Evolutionary conservation across 164 flowering plant species (phyloP).

Genomic region (Magnolia changhungtana): DNA sequence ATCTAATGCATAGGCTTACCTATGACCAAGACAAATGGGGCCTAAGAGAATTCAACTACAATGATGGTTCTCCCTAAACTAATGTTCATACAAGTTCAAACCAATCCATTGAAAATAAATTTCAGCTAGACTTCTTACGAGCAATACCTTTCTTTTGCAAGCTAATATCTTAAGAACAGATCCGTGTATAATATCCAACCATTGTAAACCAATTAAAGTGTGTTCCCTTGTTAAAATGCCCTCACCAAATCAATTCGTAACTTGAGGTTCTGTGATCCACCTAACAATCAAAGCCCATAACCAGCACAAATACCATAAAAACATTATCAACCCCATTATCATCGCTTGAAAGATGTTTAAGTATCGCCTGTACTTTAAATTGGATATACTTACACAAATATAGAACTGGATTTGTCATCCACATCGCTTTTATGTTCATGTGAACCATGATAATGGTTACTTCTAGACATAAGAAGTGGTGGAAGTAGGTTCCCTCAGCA

Average conservation of each 20-base stretch:
- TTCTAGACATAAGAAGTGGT: background rate
- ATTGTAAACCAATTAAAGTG: background rate
- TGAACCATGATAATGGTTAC: background rate
- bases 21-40: background rate
- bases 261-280: background rate
- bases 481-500: background rate
- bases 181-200: background rate
- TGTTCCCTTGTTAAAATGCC: background rate
- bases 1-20: background rate
- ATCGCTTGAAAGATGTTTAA: background rate
- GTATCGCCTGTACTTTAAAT: background rate
- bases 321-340: background rate
- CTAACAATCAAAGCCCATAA: background rate
- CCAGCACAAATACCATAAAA: background rate
- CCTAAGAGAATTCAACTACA: background rate
- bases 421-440: background rate
- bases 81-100: background rate
- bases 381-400: background rate
- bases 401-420: background rate
- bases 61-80: background rate
- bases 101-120: background rate
- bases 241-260: background rate
- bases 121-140: background rate
- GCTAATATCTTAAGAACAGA: background rate
- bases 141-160: too few species aligned